Conservation (phyloP, 108 stramenopile species). For the Bacterosira constricta region DNA sequence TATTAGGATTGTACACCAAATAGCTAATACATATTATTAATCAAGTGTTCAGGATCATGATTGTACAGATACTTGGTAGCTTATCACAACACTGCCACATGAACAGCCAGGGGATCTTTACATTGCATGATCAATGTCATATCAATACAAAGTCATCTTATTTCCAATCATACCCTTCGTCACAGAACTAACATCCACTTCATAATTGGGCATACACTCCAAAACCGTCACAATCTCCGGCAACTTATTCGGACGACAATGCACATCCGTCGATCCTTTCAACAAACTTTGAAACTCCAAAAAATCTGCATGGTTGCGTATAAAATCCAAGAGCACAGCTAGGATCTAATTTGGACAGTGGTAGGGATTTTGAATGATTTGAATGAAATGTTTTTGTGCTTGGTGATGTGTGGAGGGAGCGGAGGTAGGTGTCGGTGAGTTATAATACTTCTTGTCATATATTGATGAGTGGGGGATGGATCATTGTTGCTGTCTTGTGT, state of each 20-base stretch:
- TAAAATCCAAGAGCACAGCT: constrained; percentile 90
- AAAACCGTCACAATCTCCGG: constrained; percentile 72
- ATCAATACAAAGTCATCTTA: no score
- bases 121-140: no score
- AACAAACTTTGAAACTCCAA: constrained; percentile 43
- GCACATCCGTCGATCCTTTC: constrained; percentile 33
- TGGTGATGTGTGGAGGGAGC: constrained; percentile 67
- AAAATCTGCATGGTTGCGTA: constrained; percentile 68
- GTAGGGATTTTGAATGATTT: constrained; percentile 51
- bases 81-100: no score
- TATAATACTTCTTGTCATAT: constrained; percentile 46
- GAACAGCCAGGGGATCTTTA: no score
- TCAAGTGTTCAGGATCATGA: no score
- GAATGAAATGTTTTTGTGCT: constrained; percentile 30
- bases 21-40: no score
- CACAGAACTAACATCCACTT: constrained; percentile 51
- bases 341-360: constrained; percentile 79
- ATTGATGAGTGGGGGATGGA: not conserved
- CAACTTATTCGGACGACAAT: constrained; percentile 35
- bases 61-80: no score
- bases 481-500: constrained; percentile 1
- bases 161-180: constrained; percentile 63
- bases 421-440: constrained; percentile 70
- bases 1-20: no score
- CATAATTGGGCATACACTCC: constrained; percentile 79